phyloP scores from a whole-genome alignment of 306 rosid genomes.

The Fragaria ananassa region DNA sequence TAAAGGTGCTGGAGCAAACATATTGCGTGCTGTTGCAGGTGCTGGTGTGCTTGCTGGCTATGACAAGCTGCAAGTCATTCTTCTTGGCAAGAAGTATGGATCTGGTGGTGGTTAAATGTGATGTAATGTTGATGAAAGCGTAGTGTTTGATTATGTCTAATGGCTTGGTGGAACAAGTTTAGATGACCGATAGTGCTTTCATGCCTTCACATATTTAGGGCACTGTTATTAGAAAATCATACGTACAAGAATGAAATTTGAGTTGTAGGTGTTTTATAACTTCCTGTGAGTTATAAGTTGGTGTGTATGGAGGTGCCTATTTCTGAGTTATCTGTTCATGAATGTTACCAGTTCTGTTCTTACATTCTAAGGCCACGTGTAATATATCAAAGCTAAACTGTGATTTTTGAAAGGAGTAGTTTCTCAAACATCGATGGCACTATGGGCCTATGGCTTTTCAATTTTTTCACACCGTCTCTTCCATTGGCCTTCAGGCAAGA shows the following conservation, averaged over 20 bases:
- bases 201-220: constrained; percentile 26
- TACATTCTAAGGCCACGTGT: not conserved
- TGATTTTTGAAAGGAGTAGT: not conserved
- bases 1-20: constrained; percentile 93
- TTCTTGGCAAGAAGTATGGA: constrained; percentile 90
- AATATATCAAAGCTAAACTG: not conserved
- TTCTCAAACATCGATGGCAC: not conserved
- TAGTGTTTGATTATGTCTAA: constrained; percentile 15
- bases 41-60: constrained; percentile 96
- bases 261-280: constrained; percentile 22
- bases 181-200: constrained; percentile 17
- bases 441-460: not conserved
- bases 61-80: constrained; percentile 73
- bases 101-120: constrained; percentile 80
- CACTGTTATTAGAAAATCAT: constrained; percentile 22
- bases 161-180: constrained; percentile 38
- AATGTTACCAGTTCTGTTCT: not conserved
- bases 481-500: not conserved
- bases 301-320: constrained; percentile 6
- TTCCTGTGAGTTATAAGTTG: constrained; percentile 12
- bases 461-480: not conserved
- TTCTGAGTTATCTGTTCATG: not conserved
- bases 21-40: constrained; percentile 86
- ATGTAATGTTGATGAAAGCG: constrained; percentile 27
- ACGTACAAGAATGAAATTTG: constrained; percentile 19